Percentiles rank a stretch among this genome's conserved stretches.
phyloP scores from a whole-genome alignment of 805 yeast species.

The Monosporozyma unispora region DNA sequence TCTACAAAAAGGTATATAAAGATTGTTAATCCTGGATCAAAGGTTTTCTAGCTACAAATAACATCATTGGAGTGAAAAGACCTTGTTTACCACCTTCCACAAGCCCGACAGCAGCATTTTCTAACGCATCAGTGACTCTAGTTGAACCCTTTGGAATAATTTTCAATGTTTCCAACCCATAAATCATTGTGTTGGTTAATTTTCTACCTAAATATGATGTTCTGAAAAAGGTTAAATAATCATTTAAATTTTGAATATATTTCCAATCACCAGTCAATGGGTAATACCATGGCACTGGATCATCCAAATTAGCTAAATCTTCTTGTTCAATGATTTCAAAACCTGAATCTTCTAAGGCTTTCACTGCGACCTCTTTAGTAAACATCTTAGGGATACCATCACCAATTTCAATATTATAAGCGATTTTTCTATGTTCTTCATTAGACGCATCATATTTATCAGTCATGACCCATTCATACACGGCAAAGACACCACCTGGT shows the following conservation, averaged over 20 bases:
- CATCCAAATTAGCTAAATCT: slow-evolving; percentile 78
- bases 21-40: slow-evolving; percentile 14
- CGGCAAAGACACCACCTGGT: slow-evolving; percentile 97
- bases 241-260: slow-evolving; percentile 70
- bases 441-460: slow-evolving; percentile 81
- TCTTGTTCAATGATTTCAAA: slow-evolving; percentile 66
- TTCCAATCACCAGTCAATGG: slow-evolving; percentile 93
- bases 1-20: background rate
- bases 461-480: slow-evolving; percentile 99
- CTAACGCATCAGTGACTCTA: slow-evolving; percentile 86
- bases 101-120: slow-evolving; percentile 92
- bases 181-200: slow-evolving; percentile 71
- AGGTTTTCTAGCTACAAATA: slow-evolving; percentile 84
- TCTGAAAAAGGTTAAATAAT: slow-evolving; percentile 77
- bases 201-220: slow-evolving; percentile 81
- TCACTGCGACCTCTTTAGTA: slow-evolving; percentile 71
- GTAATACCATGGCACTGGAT: slow-evolving; percentile 93
- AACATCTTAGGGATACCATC: slow-evolving; percentile 99
- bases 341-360: slow-evolving; percentile 80
- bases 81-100: slow-evolving; percentile 87
- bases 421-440: slow-evolving; percentile 84
- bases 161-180: slow-evolving; percentile 74
- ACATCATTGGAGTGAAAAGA: slow-evolving; percentile 96
- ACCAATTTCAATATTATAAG: slow-evolving; percentile 96
- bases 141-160: slow-evolving; percentile 88